A percentile compares a stretch with the other conserved stretches of the same genome.
Conservation (phyloP, 73 alveolate species). For the Strombidium stylifer region DNA sequence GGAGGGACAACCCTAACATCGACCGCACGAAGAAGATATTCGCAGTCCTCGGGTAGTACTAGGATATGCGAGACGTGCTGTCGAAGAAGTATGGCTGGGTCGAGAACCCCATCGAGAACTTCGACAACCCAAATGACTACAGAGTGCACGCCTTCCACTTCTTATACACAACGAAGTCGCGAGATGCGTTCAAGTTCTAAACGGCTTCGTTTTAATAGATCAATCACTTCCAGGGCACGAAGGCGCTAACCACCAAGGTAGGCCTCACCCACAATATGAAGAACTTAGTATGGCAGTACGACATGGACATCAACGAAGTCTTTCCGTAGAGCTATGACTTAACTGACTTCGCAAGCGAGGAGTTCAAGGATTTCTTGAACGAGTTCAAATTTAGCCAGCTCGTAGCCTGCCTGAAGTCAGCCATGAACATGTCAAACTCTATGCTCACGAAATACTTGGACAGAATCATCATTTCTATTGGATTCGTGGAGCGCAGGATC, state of each 20-base stretch:
- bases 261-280: constrained; percentile 52
- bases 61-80: constrained; percentile 48
- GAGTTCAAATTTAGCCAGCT: constrained; percentile 32
- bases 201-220: constrained; percentile 2
- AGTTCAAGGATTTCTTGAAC: constrained; percentile 25
- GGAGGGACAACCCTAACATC: neutral
- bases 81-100: constrained; percentile 50
- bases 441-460: neutral
- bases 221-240: constrained; percentile 38
- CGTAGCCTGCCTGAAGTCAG: neutral
- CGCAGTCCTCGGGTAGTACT: constrained; percentile 46
- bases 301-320: constrained; percentile 24
- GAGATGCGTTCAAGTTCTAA: constrained; percentile 21
- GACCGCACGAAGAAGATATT: constrained; percentile 27
- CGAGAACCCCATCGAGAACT: constrained; percentile 27
- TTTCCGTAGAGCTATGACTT: constrained; percentile 28
- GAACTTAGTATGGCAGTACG: constrained; percentile 30
- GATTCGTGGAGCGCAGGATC: constrained; percentile 12
- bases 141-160: constrained; percentile 39
- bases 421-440: neutral
- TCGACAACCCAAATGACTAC: constrained; percentile 37
- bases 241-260: constrained; percentile 46
- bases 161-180: constrained; percentile 42
- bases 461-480: constrained; percentile 5
- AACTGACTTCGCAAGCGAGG: constrained; percentile 44